phyloP scores from a whole-genome alignment of 2,329 filamentous ascomycete genomes.

The Ambrosiella cleistominuta region DNA sequence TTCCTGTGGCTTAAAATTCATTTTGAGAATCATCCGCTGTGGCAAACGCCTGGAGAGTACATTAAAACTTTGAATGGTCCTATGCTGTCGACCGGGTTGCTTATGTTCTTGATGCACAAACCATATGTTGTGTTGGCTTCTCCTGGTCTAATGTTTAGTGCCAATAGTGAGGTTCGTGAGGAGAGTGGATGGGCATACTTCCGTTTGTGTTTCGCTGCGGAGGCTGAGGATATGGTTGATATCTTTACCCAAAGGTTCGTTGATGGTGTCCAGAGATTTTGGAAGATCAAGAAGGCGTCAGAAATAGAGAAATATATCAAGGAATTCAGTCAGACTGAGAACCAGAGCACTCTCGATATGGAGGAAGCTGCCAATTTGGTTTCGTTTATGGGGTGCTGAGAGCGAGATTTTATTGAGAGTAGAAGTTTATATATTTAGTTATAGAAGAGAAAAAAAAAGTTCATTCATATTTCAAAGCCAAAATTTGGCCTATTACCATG shows the following conservation, averaged over 20 bases:
- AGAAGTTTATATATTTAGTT: neutral
- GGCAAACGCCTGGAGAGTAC: slow-evolving; percentile 19
- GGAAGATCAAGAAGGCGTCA: slow-evolving; percentile 49
- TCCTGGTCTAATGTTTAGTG: slow-evolving; percentile 58
- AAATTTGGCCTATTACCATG: neutral
- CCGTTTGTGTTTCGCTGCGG: slow-evolving; percentile 71
- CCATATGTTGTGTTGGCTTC: slow-evolving; percentile 53
- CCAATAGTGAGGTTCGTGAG: slow-evolving; percentile 40
- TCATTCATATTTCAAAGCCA: neutral
- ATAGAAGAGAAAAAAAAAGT: neutral
- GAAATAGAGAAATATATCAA: slow-evolving; percentile 47
- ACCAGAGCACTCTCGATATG: slow-evolving; percentile 3
- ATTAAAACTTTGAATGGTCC: slow-evolving; percentile 32
- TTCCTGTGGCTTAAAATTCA: slow-evolving; percentile 68
- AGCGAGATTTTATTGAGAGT: neutral
- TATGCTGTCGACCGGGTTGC: slow-evolving; percentile 45
- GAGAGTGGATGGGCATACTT: slow-evolving; percentile 52
- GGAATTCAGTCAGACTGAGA: slow-evolving; percentile 16
- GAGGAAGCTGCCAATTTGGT: slow-evolving; percentile 19
- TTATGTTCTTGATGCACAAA: slow-evolving; percentile 51
- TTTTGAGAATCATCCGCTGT: slow-evolving; percentile 58
- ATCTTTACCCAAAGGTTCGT: slow-evolving; percentile 45
- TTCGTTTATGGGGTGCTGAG: slow-evolving; percentile 18
- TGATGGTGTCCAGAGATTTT: slow-evolving; percentile 56
- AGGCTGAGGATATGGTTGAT: slow-evolving; percentile 52